Base-by-base conservation (phyloP, 768 basidiomycete species). In the Panaeolus papilionaceus region DNA sequence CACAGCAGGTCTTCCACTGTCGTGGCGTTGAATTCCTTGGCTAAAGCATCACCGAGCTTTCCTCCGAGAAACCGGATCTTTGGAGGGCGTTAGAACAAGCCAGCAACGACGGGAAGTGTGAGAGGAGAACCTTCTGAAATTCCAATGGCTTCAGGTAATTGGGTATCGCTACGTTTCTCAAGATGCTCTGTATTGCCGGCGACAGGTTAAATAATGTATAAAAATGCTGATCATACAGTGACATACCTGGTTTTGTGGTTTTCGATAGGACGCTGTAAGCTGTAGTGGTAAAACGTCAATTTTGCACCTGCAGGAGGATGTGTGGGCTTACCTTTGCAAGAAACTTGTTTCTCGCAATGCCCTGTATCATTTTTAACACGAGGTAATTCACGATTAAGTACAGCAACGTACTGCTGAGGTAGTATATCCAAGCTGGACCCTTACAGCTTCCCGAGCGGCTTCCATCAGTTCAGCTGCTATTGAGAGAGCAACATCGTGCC, bases 11-110 rank as follows among this genome's bases (percentile, higher is more conserved):
- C 97, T 0, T 89, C 92, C 5, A 99, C 95, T 4, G 92, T 95
- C 12, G 92, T 91, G 5, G 88, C 96, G 72, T 93, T 93, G 71
- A 94, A 98, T 75, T 95, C 92, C 68, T 89, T 88, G 1, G 94
- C 94, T 33, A 99, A 82, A 2, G 93, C 91, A 64, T 88, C 85
- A 1, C 98, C 98, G 0, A 99, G 86, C 78, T 99, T 99, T 16
- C 98, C 98, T 2, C 98, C 98, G 0, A 99, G 82, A 71, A 94
- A 94, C 11, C 98, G 88, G 74, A 99, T 99, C 94, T 96, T 71
- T 38, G 33, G 39, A 20, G 28, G 14, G 45, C 44, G 44, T 47
- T 20, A 62, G 39, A 47, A 67, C 16, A 65, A 65, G 44, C 6
- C 37, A 61, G 14, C 58, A 49, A 38, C 62, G 33, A 37, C 40